A percentile compares a stretch with the other conserved stretches of the same genome.
phyloP scores from a whole-genome alignment of 2,329 filamentous ascomycete species.

The Pezicula neosporulosa region DNA sequence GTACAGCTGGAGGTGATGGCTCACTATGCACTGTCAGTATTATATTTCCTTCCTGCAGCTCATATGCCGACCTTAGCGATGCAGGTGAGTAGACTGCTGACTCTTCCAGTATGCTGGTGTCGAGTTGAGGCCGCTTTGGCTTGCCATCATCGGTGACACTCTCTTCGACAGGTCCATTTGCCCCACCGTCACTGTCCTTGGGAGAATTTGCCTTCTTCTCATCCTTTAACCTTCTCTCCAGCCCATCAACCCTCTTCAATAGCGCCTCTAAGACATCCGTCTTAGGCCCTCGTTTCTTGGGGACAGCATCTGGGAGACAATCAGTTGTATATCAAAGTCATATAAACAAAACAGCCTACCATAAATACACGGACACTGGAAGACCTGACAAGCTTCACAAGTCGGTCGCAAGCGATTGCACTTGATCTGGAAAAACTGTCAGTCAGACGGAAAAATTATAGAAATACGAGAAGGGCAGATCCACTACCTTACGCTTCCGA shows the following conservation, averaged over 20 bases:
- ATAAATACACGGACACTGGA: conserved; percentile 84
- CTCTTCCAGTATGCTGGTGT: conserved; percentile 34
- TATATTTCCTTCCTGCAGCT: conserved; percentile 20
- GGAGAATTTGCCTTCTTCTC: conserved; percentile 45
- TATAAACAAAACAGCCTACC: conserved; percentile 79
- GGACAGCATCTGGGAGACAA: conserved; percentile 66
- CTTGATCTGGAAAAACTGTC: conserved; percentile 65
- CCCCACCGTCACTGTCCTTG: conserved; percentile 12
- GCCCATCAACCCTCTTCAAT: conserved; percentile 78
- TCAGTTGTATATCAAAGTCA: conserved; percentile 1
- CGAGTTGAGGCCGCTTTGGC: conserved; percentile 31
- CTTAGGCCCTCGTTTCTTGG: conserved; percentile 87
- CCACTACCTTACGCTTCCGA: conserved; percentile 78
- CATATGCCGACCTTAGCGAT: conserved; percentile 31
- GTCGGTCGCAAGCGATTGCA: conserved; percentile 82
- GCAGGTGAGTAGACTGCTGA: conserved; percentile 41
- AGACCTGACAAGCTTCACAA: conserved; percentile 86
- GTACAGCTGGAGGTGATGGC: conserved; percentile 41
- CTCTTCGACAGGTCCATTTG: conserved; percentile 13
- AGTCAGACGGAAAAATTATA: conserved; percentile 17
- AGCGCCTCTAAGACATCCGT: conserved; percentile 85
- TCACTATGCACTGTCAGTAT: conserved; percentile 33
- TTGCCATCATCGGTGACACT: conserved; percentile 29
- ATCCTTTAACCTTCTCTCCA: conserved; percentile 76
- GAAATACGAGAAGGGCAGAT: too few relatives aligned